Evolutionary conservation across 139 green algal species (phyloP).

Genomic region (Trebouxia sp.): DNA sequence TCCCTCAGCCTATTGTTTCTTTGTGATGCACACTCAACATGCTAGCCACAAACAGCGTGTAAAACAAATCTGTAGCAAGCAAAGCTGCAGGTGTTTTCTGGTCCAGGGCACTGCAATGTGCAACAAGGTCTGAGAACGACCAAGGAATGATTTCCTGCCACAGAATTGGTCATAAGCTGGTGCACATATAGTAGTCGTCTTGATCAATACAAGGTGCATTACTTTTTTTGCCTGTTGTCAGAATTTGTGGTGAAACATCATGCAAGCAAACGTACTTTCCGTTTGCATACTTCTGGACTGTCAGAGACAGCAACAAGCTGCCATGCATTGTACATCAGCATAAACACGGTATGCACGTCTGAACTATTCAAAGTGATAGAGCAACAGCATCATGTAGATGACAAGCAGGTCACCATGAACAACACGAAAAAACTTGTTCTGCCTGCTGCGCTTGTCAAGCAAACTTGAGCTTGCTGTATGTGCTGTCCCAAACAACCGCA

Average conservation of each 20-base stretch:
- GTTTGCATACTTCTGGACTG: slow-evolving; percentile 19
- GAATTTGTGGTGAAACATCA: slow-evolving; percentile 24
- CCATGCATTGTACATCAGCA: slow-evolving; percentile 11
- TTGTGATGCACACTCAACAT: no score
- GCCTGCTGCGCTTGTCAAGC: slow-evolving; percentile 13
- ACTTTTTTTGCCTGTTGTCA: slow-evolving; percentile 1
- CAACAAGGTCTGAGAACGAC: no score
- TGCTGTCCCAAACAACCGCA: slow-evolving; percentile 18
- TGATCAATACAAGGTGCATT: no score
- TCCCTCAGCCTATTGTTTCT: no score
- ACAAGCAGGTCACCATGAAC: slow-evolving; percentile 14
- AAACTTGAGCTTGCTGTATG: slow-evolving; percentile 21
- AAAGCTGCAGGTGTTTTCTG: no score
- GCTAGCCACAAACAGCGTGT: no score
- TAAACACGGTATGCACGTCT: slow-evolving; percentile 14
- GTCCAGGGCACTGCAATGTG: no score
- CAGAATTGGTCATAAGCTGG: no score
- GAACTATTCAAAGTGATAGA: slow-evolving; percentile 11
- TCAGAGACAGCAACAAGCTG: slow-evolving; percentile 14
- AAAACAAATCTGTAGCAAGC: no score
- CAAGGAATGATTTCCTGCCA: no score
- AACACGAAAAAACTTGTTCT: background rate
- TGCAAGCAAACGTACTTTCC: slow-evolving; percentile 6
- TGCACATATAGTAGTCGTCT: no score
- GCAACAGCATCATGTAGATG: slow-evolving; percentile 16